Conservation (phyloP, 306 rosid genomes). For the Corylus americana region DNA sequence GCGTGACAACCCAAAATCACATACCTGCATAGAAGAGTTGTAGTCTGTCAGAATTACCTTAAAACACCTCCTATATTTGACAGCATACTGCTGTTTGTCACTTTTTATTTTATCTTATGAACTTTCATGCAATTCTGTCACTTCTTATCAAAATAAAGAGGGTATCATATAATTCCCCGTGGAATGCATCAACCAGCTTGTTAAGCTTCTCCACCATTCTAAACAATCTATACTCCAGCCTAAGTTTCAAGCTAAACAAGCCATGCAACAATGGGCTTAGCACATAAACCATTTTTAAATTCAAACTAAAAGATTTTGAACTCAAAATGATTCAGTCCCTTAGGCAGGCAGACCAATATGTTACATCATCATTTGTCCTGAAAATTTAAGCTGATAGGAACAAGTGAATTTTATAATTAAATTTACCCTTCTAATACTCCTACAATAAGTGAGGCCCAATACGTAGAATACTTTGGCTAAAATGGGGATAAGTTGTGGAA, state of each 20-base stretch:
- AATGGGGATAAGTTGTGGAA: too few species aligned
- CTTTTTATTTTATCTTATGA: neutral
- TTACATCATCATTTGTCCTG: too few species aligned
- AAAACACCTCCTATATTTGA: neutral
- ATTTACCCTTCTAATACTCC: too few species aligned
- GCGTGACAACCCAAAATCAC: slow-evolving; percentile 98
- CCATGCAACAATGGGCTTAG: neutral
- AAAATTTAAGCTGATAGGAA: too few species aligned
- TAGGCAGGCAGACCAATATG: too few species aligned
- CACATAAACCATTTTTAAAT: neutral
- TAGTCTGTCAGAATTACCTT: neutral
- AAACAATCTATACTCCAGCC: neutral
- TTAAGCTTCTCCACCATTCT: neutral
- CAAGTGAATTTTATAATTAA: too few species aligned
- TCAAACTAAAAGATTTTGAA: neutral
- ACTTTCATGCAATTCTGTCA: neutral
- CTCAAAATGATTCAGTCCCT: too few species aligned
- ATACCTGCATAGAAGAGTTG: slow-evolving; percentile 47
- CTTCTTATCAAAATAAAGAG: neutral
- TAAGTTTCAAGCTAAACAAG: neutral
- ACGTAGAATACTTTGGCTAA: too few species aligned
- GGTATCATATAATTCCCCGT: neutral
- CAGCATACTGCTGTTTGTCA: neutral
- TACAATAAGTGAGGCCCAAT: too few species aligned
- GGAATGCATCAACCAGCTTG: neutral